Conservation (phyloP, 2,329 filamentous ascomycete genomes). For the Didymella glomerata region DNA sequence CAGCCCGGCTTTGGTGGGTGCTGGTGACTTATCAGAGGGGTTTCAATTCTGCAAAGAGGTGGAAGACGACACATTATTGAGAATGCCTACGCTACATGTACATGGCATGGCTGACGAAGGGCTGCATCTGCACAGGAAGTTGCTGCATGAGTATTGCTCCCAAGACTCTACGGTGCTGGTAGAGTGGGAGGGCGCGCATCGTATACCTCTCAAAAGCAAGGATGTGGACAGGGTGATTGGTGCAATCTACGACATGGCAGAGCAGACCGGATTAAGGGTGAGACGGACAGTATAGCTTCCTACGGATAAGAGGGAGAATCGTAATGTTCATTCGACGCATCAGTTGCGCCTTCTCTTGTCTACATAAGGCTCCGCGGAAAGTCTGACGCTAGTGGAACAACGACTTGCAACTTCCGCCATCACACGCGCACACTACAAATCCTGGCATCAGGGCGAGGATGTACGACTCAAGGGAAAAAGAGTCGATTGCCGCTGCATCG, state of each 20-base stretch:
- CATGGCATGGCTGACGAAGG: slow-evolving; percentile 70
- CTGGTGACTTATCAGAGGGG: slow-evolving; percentile 56
- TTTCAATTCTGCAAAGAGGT: slow-evolving; percentile 48
- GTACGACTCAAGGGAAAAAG: neutral
- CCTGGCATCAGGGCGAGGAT: neutral
- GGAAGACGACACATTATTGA: slow-evolving; percentile 59
- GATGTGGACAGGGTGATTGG: slow-evolving; percentile 69
- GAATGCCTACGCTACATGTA: slow-evolving; percentile 71
- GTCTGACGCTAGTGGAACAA: neutral
- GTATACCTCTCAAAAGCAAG: slow-evolving; percentile 71
- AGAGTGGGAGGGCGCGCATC: slow-evolving; percentile 77
- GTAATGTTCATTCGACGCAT: neutral
- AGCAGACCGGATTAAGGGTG: slow-evolving; percentile 57
- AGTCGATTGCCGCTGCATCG: neutral
- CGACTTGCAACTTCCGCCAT: neutral
- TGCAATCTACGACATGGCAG: slow-evolving; percentile 62
- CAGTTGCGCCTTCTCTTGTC: neutral
- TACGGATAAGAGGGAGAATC: neutral
- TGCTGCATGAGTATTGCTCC: slow-evolving; percentile 68
- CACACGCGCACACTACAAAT: neutral
- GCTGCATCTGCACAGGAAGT: slow-evolving; percentile 64
- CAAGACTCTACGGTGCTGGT: slow-evolving; percentile 63
- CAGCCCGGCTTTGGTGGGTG: slow-evolving; percentile 51
- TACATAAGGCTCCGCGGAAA: neutral
- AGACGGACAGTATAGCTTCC: slow-evolving; percentile 35